Conservation (phyloP, 2,329 filamentous ascomycete genomes). For the Aaosphaeria pasadenensis region DNA sequence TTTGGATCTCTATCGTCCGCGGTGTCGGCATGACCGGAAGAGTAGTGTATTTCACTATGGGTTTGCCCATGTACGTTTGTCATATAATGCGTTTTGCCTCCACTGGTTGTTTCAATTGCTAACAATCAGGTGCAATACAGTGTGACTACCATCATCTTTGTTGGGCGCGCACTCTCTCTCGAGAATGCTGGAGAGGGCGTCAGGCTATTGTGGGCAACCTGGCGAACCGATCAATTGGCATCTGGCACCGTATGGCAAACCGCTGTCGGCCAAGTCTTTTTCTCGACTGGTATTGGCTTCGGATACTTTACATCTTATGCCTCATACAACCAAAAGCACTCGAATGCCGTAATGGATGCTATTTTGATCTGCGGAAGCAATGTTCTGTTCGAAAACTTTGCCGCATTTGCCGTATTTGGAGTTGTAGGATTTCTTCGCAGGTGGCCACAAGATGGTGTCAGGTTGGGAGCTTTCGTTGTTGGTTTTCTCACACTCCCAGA, state of each 20-base stretch:
- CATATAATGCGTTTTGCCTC: no score
- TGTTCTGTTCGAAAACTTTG: conserved; percentile 55
- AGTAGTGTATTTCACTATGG: conserved; percentile 63
- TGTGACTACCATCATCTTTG: conserved; percentile 52
- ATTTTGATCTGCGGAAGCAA: conserved; percentile 56
- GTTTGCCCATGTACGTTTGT: conserved; percentile 49
- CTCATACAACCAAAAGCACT: conserved; percentile 55
- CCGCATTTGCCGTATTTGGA: conserved; percentile 53
- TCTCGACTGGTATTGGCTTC: conserved; percentile 58
- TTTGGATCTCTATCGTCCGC: conserved; percentile 60
- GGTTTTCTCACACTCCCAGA: conserved; percentile 59
- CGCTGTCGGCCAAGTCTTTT: conserved; percentile 60
- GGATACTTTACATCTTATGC: conserved; percentile 57
- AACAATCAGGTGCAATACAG: no score
- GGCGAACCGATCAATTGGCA: conserved; percentile 51
- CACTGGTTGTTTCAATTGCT: no score
- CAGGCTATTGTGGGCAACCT: conserved; percentile 48
- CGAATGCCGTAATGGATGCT: conserved; percentile 59
- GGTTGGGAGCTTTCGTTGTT: conserved; percentile 55
- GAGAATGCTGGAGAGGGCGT: conserved; percentile 54
- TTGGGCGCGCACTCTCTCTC: conserved; percentile 54
- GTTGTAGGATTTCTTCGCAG: conserved; percentile 50
- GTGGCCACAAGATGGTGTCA: conserved; percentile 43
- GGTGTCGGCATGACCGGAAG: conserved; percentile 57
- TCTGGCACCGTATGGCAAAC: conserved; percentile 57